Evolutionary conservation across 768 basidiomycete genomes (phyloP).

Genomic region (Tremella fuciformis): DNA sequence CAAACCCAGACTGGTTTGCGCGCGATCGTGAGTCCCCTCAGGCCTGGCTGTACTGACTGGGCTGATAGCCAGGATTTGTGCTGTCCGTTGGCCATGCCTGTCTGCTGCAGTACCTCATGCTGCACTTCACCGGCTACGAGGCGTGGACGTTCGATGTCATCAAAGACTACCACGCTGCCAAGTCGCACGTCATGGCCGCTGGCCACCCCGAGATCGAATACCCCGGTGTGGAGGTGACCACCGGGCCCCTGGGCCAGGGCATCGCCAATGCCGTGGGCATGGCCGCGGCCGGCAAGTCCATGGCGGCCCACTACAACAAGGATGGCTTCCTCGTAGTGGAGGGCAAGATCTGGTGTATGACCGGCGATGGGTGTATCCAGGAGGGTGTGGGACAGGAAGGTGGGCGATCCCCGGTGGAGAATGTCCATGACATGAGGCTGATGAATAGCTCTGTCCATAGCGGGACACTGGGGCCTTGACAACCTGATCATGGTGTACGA

Average conservation of each 20-base stretch:
- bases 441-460: slow-evolving; percentile 42
- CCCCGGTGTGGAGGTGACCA: slow-evolving; percentile 45
- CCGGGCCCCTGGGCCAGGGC: slow-evolving; percentile 50
- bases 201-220: slow-evolving; percentile 52
- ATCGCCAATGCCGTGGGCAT: slow-evolving; percentile 51
- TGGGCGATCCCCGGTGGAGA: slow-evolving; percentile 21
- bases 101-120: slow-evolving; percentile 50
- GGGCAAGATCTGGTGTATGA: slow-evolving; percentile 49
- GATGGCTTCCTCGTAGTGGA: slow-evolving; percentile 35
- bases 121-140: slow-evolving; percentile 49
- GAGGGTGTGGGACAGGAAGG: slow-evolving; percentile 52
- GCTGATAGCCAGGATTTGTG: slow-evolving; percentile 37
- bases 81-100: slow-evolving; percentile 51
- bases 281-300: slow-evolving; percentile 46
- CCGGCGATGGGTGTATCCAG: slow-evolving; percentile 51
- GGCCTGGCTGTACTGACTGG: background rate
- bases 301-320: slow-evolving; percentile 46
- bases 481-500: slow-evolving; percentile 51
- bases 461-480: slow-evolving; percentile 49
- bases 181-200: slow-evolving; percentile 44
- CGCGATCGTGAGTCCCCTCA: slow-evolving; percentile 41
- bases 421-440: background rate
- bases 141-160: slow-evolving; percentile 51
- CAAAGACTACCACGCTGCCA: slow-evolving; percentile 47
- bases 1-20: slow-evolving; percentile 51